Base-by-base conservation (phyloP, 2,329 filamentous ascomycete genomes). In the Cladosporium colombiae region DNA sequence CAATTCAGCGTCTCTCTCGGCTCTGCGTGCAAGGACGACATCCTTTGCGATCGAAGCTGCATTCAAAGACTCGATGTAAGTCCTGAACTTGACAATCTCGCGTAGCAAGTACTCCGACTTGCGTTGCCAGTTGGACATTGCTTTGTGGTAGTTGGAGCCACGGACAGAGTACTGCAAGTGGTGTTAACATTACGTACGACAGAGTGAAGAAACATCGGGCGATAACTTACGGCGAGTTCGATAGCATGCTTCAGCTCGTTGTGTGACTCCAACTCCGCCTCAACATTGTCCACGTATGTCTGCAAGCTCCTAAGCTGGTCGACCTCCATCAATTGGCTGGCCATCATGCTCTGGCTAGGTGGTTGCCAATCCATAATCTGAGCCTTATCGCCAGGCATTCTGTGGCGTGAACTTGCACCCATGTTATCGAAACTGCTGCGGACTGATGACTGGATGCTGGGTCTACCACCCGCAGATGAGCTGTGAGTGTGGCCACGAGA, bases 121-220 rank as follows among this genome's bases (percentile, higher is more conserved):
- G 74, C 91, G 89, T 82, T 99, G 93, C 94, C 95, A 99, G 78
- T 99, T 99, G 23, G 89, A 85, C 91, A 98, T 94, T 18, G 94
- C 92, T 78, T 91, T 93, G 68, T 82, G 83, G 18, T 89, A 86
- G 74, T 98, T 98, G 44, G 87, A 85, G 68, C 94, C 90, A 33
- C 93, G 87, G 3, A 92, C 91, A 16, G 92, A 93, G 76, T 96
- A 98, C 84, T 86, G 68, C 25, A 58, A 13, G 18, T 25, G 31
- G 37, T 25, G 31, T 58, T 60, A 31, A 18, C 40, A 52, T 27
- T 4, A n/a, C 1, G 2, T 46, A 6, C 23, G 18, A 25, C 21
- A 33, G 13, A 21, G 62, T 57, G 65, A 31, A 37, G 50, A 25
- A 33, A 64, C 46, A 23, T 11, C 8, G 23, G 16, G 33, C 21